Conservation (phyloP, 2,329 filamentous ascomycete species). For the Scleromitrula shiraiana region DNA sequence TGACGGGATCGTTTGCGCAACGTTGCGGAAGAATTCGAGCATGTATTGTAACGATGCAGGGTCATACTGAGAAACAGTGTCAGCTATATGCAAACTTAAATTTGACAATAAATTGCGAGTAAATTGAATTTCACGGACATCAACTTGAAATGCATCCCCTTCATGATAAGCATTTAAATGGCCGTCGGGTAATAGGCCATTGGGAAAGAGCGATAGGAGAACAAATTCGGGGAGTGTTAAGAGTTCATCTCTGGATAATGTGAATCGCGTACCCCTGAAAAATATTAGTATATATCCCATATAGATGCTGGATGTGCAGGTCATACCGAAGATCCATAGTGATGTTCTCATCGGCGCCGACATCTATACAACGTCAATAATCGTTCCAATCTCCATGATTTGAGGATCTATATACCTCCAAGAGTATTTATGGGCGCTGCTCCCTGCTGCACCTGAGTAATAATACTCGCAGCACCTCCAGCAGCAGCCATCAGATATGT, state of each 20-base stretch:
- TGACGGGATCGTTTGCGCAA: constrained; percentile 89
- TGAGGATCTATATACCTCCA: constrained; percentile 53
- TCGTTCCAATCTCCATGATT: background rate
- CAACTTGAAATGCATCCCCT: constrained; percentile 90
- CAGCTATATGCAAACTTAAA: constrained; percentile 36
- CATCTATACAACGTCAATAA: constrained; percentile 44
- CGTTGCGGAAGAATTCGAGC: constrained; percentile 95
- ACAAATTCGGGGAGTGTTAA: constrained; percentile 96
- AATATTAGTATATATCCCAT: constrained; percentile 23
- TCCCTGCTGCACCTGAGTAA: constrained; percentile 96
- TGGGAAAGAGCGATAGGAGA: constrained; percentile 92
- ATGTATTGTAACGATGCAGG: constrained; percentile 95
- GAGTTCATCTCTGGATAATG: constrained; percentile 88
- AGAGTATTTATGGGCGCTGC: constrained; percentile 79
- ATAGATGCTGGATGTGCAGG: background rate
- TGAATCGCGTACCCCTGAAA: constrained; percentile 80
- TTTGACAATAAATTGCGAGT: constrained; percentile 28
- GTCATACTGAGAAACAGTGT: constrained; percentile 67
- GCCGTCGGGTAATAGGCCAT: constrained; percentile 93
- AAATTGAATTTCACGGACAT: constrained; percentile 59
- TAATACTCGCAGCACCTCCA: constrained; percentile 94
- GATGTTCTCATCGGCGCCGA: constrained; percentile 86
- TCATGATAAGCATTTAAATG: constrained; percentile 92
- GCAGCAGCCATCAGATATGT: constrained; percentile 97
- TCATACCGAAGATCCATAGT: constrained; percentile 84